Evolutionary conservation across 768 basidiomycete species (phyloP).

Genomic region (Kwoniella dejecticola): DNA sequence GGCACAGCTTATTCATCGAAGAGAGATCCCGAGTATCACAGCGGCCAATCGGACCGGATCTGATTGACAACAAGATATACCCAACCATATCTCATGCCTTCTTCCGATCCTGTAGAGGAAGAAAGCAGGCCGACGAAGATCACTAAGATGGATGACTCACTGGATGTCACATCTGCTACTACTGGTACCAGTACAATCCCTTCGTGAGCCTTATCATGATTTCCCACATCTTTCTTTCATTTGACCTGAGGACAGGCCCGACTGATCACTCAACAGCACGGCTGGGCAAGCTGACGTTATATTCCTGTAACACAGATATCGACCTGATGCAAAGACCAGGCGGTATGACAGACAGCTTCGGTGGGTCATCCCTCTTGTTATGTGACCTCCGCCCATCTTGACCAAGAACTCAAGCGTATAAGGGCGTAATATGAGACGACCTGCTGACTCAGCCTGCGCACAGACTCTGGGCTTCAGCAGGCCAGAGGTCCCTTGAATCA

Average conservation of each 20-base stretch:
- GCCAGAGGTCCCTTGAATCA: conserved; percentile 84
- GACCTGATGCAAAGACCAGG: conserved; percentile 82
- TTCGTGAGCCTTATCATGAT: conserved; percentile 34
- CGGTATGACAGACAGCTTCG: conserved; percentile 94
- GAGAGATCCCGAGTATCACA: neutral
- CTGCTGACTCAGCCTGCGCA: neutral
- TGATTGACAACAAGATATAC: too few relatives aligned
- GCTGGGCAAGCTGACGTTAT: conserved; percentile 1
- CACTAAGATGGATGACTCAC: conserved; percentile 50
- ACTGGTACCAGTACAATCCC: conserved; percentile 42
- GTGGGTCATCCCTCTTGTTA: conserved; percentile 57
- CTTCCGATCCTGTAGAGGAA: conserved; percentile 13
- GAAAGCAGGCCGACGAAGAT: conserved; percentile 40
- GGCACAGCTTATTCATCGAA: neutral
- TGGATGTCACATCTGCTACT: conserved; percentile 43
- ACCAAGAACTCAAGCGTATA: too few relatives aligned
- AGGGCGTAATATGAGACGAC: too few relatives aligned
- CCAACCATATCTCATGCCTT: conserved; percentile 5
- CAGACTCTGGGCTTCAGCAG: conserved; percentile 90
- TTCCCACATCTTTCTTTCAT: too few relatives aligned
- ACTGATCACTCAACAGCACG: too few relatives aligned
- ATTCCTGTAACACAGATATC: conserved; percentile 59
- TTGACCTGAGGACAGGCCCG: too few relatives aligned
- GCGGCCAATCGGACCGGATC: neutral
- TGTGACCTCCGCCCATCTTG: neutral